Evolutionary conservation across 2,329 filamentous ascomycete genomes (phyloP).

Genomic region (Colletotrichum melonis): DNA sequence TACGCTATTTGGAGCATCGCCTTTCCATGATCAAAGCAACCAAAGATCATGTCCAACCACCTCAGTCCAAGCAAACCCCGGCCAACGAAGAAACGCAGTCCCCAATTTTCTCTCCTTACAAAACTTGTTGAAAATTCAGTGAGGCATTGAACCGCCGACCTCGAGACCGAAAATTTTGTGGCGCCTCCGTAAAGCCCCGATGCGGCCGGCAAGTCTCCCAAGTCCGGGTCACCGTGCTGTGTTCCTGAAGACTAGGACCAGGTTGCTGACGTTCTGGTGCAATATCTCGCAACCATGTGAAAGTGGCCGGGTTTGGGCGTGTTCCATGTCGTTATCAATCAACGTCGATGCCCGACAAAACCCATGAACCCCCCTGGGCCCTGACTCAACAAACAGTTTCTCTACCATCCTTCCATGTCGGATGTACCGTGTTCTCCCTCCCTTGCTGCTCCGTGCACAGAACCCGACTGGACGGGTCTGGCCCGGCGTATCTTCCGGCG

Average conservation of each 20-base stretch:
- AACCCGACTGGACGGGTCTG: not conserved
- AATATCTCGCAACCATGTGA: not conserved
- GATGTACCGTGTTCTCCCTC: not conserved
- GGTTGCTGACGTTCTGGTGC: not conserved
- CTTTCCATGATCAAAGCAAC: not conserved
- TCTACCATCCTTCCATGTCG: not conserved
- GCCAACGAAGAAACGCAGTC: not conserved
- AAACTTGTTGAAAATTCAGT: not conserved
- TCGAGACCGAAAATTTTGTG: not conserved
- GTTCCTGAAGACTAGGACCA: not conserved
- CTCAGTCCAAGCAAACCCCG: not conserved
- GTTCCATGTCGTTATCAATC: not conserved
- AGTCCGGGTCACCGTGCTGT: not conserved
- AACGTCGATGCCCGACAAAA: not conserved
- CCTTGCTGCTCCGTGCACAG: not conserved
- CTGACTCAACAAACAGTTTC: not conserved
- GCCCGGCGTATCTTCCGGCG: not conserved
- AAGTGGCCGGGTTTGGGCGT: not conserved
- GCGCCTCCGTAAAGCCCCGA: conserved; percentile 12
- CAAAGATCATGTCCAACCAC: not conserved
- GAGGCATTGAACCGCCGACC: not conserved
- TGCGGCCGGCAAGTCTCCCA: not conserved
- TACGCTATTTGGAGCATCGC: not conserved
- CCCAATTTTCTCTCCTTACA: not conserved
- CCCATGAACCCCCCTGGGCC: not conserved